Base-by-base conservation (phyloP, 768 basidiomycete species). In the Tricholoma saponaceum region DNA sequence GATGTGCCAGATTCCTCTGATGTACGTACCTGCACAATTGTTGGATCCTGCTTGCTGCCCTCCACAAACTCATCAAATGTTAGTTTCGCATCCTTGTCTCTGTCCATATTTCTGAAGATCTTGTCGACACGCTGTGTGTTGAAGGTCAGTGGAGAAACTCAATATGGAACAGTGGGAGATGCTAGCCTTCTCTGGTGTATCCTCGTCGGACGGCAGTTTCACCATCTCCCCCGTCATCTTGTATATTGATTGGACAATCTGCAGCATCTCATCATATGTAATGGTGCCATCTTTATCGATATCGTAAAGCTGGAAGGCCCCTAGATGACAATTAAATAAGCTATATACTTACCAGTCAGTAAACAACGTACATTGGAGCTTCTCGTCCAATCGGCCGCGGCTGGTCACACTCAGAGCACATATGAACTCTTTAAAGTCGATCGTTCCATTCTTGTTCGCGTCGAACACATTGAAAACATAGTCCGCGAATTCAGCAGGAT, bases 191-290 rank as follows among this genome's bases (percentile, higher is more conserved):
- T 98, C 95, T 1, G 97, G 96, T n/a, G 97, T 99, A 76, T 98
- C 95, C 74, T 99, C 97, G 69, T 98, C 97, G 39, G 87, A 79
- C n/a, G 97, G 95, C 20, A 98, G 84, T 71, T 95, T 95, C 62
- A 98, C 96, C 95, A 98, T 98, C 72, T 95, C 87, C 18, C 97
- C 97, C 4, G 97, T 98, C 97, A 99, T 98, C 83, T 96, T 98
- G 82, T 98, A 99, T 76, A 99, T 99, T 46, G 93, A 89, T 66
- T 89, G 85, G 8, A 99, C 97, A 70, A 99, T 99, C 77, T 92
- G 87, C 30, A 98, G 86, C 97, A 99, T 99, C 77, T 99, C 97
- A 68, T 95, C 88, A 74, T 98, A 98, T 39, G 97, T 97, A 76
- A 99, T 98, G 64, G 84, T 89, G 8, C 97, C 97, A 69, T 99